Evolutionary conservation across 2,329 filamentous ascomycete genomes (phyloP).

Genomic region (Xylaria sp.): DNA sequence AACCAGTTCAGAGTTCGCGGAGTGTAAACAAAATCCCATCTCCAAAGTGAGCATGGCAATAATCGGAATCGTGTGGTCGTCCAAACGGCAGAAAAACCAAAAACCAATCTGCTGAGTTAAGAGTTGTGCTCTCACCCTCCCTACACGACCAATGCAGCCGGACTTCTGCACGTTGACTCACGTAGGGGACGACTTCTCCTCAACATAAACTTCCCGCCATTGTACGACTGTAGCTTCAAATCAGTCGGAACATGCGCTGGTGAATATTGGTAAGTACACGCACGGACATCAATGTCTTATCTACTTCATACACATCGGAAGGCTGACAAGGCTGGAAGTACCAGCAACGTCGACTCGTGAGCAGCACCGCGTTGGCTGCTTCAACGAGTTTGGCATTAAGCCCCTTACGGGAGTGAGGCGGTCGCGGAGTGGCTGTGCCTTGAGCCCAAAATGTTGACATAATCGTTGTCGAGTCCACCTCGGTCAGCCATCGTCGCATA

Average conservation of each 20-base stretch:
- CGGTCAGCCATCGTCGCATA: background rate
- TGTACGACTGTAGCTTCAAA: background rate
- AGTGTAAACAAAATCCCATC: background rate
- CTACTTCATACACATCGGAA: slow-evolving; percentile 12
- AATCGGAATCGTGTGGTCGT: slow-evolving; percentile 1
- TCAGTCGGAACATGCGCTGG: background rate
- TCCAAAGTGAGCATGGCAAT: background rate
- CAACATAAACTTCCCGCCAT: background rate
- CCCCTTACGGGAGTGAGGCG: background rate
- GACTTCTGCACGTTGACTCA: slow-evolving; percentile 3
- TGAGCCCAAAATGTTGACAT: background rate
- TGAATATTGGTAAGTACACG: background rate
- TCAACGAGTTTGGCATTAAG: background rate
- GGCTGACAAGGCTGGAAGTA: slow-evolving; percentile 26
- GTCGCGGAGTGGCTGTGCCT: background rate
- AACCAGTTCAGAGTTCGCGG: background rate
- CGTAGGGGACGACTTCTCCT: background rate
- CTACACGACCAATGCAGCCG: background rate
- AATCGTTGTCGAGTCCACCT: background rate
- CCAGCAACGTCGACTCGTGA: background rate
- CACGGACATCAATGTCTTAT: background rate
- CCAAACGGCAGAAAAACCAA: background rate
- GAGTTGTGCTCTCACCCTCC: background rate
- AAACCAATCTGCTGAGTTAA: background rate
- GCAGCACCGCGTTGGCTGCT: background rate